A percentile compares a stretch with the other conserved stretches of the same genome.
phyloP scores from a whole-genome alignment of 345 rosid species.

The Eucalyptus pauciflora region DNA sequence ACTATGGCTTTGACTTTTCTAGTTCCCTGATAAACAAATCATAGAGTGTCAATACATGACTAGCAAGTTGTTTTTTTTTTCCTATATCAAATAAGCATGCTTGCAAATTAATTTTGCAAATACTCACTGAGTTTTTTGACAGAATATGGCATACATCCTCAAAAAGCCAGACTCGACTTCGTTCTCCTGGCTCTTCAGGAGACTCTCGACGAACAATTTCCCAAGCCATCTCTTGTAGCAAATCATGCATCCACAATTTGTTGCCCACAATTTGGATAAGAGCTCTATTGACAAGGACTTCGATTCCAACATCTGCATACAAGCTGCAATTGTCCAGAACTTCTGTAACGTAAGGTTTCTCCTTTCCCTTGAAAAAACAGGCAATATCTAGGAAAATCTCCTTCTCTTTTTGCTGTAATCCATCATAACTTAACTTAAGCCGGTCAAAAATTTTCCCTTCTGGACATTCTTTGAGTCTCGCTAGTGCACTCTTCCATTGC shows the following conservation, averaged over 20 bases:
- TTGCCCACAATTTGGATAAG: not conserved
- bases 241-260: not conserved
- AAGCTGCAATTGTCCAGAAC: not conserved
- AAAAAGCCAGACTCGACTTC: not conserved
- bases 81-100: not conserved
- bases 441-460: not conserved
- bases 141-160: not conserved
- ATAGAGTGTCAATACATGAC: not conserved
- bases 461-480: not conserved
- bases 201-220: not conserved
- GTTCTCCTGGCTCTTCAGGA: not conserved
- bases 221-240: not conserved
- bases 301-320: not conserved
- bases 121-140: not conserved
- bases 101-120: not conserved
- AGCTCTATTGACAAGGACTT: accelerated
- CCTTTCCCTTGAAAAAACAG: not conserved
- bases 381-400: not conserved
- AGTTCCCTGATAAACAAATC: not conserved
- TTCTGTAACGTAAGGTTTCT: not conserved
- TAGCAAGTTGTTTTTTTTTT: not conserved
- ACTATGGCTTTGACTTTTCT: not conserved
- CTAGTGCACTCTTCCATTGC: not conserved
- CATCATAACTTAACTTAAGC: not conserved
- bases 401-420: not conserved